Evolutionary conservation across 140 eudicot species (phyloP).

Genomic region (Stevia rebaudiana): DNA sequence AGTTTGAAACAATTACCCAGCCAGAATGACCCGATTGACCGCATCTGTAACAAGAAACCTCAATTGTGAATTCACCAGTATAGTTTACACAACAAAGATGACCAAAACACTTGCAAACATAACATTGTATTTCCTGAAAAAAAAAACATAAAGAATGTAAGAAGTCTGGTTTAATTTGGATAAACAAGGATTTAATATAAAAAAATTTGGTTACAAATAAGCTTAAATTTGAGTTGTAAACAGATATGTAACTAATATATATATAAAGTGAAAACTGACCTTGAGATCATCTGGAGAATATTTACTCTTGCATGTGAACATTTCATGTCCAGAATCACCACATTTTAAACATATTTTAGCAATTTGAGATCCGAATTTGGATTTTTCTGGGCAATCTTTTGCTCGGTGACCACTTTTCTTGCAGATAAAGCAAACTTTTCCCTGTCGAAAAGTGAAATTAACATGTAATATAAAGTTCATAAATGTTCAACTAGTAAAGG

Average conservation of each 20-base stretch:
- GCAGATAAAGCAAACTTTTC: constrained; percentile 60
- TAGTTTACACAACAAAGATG: constrained; percentile 60
- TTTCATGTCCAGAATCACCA: constrained; percentile 63
- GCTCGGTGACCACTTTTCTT: constrained; percentile 66
- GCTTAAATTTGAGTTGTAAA: constrained; percentile 5
- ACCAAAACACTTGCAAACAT: constrained; percentile 58
- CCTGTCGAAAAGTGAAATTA: constrained; percentile 24
- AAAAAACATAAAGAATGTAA: constrained; percentile 1
- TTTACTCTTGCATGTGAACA: constrained; percentile 44
- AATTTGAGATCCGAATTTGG: constrained; percentile 20
- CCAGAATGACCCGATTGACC: constrained; percentile 68
- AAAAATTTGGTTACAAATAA: background rate
- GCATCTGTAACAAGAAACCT: constrained; percentile 72
- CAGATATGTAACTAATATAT: background rate
- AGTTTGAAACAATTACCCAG: constrained; percentile 39
- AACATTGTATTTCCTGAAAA: constrained; percentile 60
- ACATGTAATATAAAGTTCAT: background rate
- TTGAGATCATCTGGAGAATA: constrained; percentile 67
- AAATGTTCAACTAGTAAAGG: background rate
- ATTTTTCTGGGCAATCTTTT: constrained; percentile 55
- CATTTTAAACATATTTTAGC: constrained; percentile 56
- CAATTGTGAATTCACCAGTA: constrained; percentile 24
- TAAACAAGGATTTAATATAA: background rate
- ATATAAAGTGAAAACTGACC: constrained; percentile 32
- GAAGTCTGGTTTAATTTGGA: background rate